These are phyloP conservation scores for Annulohypoxylon nitens DNA, from an alignment of 495 filamentous ascomycete genomes.

Conservation along the genomic window DNA sequence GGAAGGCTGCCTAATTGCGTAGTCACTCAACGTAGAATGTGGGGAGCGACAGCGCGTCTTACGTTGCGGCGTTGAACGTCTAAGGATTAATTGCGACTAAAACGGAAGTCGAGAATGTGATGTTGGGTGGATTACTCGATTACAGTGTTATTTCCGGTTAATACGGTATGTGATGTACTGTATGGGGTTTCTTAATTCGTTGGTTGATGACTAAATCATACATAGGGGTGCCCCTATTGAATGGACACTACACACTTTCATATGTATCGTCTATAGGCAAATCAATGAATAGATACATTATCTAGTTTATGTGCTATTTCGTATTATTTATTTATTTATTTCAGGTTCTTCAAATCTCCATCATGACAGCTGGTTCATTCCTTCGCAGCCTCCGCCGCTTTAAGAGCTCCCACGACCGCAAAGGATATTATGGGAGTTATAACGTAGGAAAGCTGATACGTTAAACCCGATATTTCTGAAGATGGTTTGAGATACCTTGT, in stretches of 20 bases:
- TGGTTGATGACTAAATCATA: not conserved
- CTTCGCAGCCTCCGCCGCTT: constrained; percentile 25
- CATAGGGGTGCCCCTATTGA: too few species aligned
- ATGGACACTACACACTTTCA: too few species aligned
- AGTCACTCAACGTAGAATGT: constrained; percentile 24
- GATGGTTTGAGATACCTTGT: not conserved
- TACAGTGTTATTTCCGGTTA: not conserved
- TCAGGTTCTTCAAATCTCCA: too few species aligned
- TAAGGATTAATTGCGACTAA: constrained; percentile 17
- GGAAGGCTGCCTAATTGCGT: constrained; percentile 20
- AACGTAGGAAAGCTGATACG: constrained; percentile 44
- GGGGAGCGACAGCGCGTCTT: constrained; percentile 21
- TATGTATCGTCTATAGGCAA: too few species aligned
- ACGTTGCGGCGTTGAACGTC: constrained; percentile 30
- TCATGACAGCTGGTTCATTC: not conserved
- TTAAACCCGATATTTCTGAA: constrained; percentile 16
- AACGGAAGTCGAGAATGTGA: constrained; percentile 16
- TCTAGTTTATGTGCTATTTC: too few species aligned
- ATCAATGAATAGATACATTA: too few species aligned
- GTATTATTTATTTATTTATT: too few species aligned
- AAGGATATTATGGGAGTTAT: constrained; percentile 54
- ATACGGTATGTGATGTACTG: not conserved
- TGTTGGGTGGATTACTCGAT: not conserved
- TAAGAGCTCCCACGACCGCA: constrained; percentile 53
- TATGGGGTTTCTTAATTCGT: not conserved